Base-by-base conservation (phyloP, 306 rosid species). In the Fragaria iinumae region DNA sequence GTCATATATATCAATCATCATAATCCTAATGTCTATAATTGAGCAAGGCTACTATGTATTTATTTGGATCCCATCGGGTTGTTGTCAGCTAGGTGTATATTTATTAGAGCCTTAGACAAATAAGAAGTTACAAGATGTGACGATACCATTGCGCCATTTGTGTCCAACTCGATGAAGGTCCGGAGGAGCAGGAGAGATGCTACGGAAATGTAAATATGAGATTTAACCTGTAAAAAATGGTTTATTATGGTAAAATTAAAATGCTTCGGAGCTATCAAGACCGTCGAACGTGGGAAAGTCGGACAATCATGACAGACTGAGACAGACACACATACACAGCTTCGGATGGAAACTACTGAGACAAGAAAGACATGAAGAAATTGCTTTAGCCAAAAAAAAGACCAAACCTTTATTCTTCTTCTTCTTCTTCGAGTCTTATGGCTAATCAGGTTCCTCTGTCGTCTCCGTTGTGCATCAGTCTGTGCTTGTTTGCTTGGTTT, bases 251-350 rank as follows among this genome's bases (percentile, higher is more conserved):
- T 25, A 29, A 44, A 18, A 7, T n/a, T 12, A 53, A 27, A 48
- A 12, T 12, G 18, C 1, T 0, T 1, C 59, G 48, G 71, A 69
- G 72, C 41, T 62, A 81, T 88, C 86, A 41, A 87, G 85, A 81
- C 86, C 91, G 90, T 82, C 72, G 84, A 89, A 89, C 87, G 83
- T 82, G 93, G 48, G 50, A 83, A 84, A 71, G 18, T 44, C 53
- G 49, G 70, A 47, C 41, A 29, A 39, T 53, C 21, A 14, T 47
- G 71, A 53, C 59, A 39, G 69, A 38, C 79, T 59, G 73, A 63
- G 38, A 47, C 67, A 49, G 0, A 47, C 32, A 21, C 49, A 1
- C 16, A 6, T 71, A 11, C 29, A 27, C 48, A 4, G 59, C 44
- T 65, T 55, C 64, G 8, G 8, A 56, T 56, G 71, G 52, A 27